phyloP scores from a whole-genome alignment of 305 asterid species.

The Solanum hybrid region DNA sequence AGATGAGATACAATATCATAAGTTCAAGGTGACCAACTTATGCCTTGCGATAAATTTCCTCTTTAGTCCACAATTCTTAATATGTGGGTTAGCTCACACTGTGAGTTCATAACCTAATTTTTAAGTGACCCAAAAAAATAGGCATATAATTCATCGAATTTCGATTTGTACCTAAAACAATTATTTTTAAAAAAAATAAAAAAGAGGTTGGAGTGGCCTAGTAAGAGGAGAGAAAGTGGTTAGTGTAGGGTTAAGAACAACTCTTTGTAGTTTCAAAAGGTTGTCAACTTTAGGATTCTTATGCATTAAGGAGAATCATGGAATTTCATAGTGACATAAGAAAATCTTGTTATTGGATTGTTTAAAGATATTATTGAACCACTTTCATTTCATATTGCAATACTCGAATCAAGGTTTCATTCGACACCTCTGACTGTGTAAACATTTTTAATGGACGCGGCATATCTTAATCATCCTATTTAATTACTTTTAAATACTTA shows the following conservation, averaged over 20 bases:
- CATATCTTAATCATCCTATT: neutral
- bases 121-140: too few species aligned
- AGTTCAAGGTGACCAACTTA: too few species aligned
- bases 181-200: too few species aligned
- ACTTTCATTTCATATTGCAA: neutral
- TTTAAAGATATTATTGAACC: neutral
- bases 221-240: neutral
- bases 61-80: too few species aligned
- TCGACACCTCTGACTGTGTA: neutral
- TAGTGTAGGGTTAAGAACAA: neutral
- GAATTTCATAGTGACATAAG: neutral
- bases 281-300: slow-evolving; percentile 5
- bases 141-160: too few species aligned
- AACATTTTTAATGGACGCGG: neutral
- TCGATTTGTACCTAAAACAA: too few species aligned
- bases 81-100: too few species aligned
- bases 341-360: neutral
- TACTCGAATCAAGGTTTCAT: neutral
- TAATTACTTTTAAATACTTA: neutral
- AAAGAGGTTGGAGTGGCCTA: neutral
- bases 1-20: too few species aligned
- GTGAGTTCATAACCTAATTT: too few species aligned
- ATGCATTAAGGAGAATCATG: neutral
- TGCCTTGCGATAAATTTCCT: too few species aligned
- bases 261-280: neutral